Evolutionary conservation across 371 early-diverging fungal genomes (phyloP), one percentile per base, ranked within the genome.

Genomic region (Chytridium lagenaria): DNA sequence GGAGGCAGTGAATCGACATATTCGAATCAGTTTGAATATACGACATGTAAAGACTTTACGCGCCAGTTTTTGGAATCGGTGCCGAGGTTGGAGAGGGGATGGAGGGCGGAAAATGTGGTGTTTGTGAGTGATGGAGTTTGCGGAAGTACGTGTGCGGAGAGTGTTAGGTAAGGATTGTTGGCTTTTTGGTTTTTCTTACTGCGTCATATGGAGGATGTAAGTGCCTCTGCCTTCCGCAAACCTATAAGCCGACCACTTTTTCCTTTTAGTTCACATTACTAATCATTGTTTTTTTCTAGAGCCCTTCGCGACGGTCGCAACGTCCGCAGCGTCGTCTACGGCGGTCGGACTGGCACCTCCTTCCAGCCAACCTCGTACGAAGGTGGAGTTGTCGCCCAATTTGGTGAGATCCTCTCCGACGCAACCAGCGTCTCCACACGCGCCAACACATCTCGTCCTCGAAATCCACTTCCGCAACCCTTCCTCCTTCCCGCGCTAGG

Each of bases 361-460:
- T 72, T 66, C 72, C 72, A 72, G 31, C 72, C 72, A 16, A 51
- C 66, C 2, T 37, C 72, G 34, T 72, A 66, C 52, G 67, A 72
- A 39, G 72, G 72, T n/a, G 72, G 72, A 28, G 50, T 39, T 23
- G 65, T 71, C 31, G 26, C 2, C n/a, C 19, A 15, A 10, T 71
- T 36, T 36, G 30, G 3, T 16, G 63, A 37, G 12, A 37, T 63
- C 63, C 63, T 59, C 36, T n/a, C 26, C 50, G 31, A 16, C 15
- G 12, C 57, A 3, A 15, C 19, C 28, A 36, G 23, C 40, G n/a
- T 51, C 1, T 10, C 50, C 65, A 34, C 38, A 16, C 39, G 2
- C 67, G 5, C 19, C 38, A 19, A 37, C 7, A 22, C 15, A 10
- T 31, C 26, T 23, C 57, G n/a, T 16, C 40, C 50, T n/a, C 26